Conservation (phyloP, 1,284 basidiomycete species). For the Rhodotorula glutinis region DNA sequence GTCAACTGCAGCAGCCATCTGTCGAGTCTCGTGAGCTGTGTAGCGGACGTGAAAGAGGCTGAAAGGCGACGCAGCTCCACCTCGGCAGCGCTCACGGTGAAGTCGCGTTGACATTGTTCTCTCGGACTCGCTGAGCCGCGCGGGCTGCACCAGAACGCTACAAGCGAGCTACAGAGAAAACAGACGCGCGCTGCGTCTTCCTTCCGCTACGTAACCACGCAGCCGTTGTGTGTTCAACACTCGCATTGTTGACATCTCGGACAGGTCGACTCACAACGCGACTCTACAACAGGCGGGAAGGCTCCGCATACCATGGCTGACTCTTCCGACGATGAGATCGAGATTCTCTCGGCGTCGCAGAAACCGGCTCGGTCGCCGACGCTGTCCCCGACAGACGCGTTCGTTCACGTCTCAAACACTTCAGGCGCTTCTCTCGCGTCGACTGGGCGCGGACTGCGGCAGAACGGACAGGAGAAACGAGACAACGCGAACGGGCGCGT, state of each 20-base stretch:
- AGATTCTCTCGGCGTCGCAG: conserved; percentile 2
- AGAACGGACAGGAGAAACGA: too few species aligned
- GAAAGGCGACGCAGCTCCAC: background rate
- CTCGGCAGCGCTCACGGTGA: too few species aligned
- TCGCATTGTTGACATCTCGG: background rate
- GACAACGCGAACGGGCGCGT: background rate
- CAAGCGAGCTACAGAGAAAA: too few species aligned
- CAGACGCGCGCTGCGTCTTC: too few species aligned
- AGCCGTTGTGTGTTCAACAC: background rate
- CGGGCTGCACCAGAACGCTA: too few species aligned
- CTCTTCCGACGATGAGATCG: conserved; percentile 9
- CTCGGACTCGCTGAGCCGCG: too few species aligned
- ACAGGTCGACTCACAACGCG: background rate
- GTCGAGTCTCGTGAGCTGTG: too few species aligned
- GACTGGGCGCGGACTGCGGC: too few species aligned
- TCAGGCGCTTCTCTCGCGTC: too few species aligned
- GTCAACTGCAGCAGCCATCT: background rate
- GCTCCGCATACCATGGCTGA: background rate
- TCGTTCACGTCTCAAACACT: background rate
- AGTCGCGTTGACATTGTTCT: too few species aligned
- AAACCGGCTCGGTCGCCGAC: background rate
- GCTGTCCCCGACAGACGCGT: too few species aligned
- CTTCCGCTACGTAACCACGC: too few species aligned
- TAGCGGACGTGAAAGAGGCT: background rate
- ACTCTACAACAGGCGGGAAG: background rate